Percentiles rank a stretch among this genome's conserved stretches.
These are phyloP conservation scores for Terfezia claveryi DNA, from an alignment of 495 filamentous ascomycete species.

Conservation along the genomic window DNA sequence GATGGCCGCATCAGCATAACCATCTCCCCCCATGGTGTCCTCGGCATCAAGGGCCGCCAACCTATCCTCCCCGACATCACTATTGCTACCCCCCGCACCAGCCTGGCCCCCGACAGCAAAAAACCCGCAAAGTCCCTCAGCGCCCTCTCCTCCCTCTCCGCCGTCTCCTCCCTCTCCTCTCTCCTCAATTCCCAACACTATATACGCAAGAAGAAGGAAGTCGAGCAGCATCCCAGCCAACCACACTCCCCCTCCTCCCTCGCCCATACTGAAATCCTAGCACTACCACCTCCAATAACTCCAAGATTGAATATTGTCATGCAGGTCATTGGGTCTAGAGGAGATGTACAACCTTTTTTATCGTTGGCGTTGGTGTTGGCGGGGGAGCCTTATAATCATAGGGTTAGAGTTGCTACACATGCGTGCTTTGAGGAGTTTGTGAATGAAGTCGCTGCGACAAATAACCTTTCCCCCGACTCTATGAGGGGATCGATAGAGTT, in stretches of 20 bases:
- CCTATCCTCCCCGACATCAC: neutral
- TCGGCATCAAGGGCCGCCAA: neutral
- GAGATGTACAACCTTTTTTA: constrained; percentile 59
- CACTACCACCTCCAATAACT: neutral
- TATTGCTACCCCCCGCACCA: neutral
- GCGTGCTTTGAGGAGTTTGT: constrained; percentile 47
- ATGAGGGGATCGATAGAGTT: constrained; percentile 28
- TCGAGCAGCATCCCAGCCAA: neutral
- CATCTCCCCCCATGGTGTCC: constrained; percentile 5
- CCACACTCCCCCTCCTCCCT: neutral
- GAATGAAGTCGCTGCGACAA: constrained; percentile 5
- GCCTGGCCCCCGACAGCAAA: constrained; percentile 3
- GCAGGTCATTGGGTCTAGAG: constrained; percentile 55
- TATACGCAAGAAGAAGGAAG: neutral
- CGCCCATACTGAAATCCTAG: neutral
- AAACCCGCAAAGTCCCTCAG: neutral
- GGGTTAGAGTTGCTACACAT: constrained; percentile 48
- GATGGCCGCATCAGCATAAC: constrained; percentile 5
- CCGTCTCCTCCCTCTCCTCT: neutral
- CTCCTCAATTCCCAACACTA: neutral
- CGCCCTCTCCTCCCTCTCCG: neutral
- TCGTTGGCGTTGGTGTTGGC: constrained; percentile 46
- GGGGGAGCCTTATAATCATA: constrained; percentile 38
- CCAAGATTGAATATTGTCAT: constrained; percentile 44
- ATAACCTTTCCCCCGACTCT: neutral